These are phyloP conservation scores for Myxozyma vanderwaltii DNA, from an alignment of 805 yeast species.

Conservation along the genomic window DNA sequence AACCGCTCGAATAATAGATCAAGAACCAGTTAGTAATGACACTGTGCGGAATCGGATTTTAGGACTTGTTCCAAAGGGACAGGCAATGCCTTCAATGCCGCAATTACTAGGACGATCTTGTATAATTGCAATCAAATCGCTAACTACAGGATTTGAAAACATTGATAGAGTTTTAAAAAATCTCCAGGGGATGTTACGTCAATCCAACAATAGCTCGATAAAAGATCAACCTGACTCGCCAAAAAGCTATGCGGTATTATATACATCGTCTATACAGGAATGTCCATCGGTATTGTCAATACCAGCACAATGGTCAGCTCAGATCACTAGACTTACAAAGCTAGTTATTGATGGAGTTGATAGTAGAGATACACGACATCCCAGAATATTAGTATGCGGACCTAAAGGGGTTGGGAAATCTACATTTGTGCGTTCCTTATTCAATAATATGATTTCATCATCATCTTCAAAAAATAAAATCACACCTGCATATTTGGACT, in stretches of 20 bases:
- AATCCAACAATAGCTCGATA: background rate
- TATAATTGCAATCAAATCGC: constrained; percentile 32
- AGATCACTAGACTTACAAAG: constrained; percentile 3
- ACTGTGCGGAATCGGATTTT: background rate
- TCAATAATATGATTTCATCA: constrained; percentile 44
- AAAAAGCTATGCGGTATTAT: constrained; percentile 14
- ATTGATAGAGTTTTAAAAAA: constrained; percentile 4
- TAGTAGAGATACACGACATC: constrained; percentile 9
- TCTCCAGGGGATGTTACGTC: background rate
- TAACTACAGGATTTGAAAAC: constrained; percentile 4
- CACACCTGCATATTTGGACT: constrained; percentile 54
- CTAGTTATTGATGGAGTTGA: background rate
- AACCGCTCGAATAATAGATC: background rate
- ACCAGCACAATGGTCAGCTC: constrained; percentile 17
- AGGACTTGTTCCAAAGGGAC: constrained; percentile 15
- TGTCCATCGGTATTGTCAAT: constrained; percentile 18
- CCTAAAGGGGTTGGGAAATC: constrained; percentile 83
- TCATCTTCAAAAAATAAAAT: constrained; percentile 1
- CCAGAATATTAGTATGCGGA: constrained; percentile 53
- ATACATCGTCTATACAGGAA: constrained; percentile 10
- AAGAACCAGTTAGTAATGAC: constrained; percentile 13
- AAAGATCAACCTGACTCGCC: too few species aligned
- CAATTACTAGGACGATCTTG: constrained; percentile 26
- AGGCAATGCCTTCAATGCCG: background rate
- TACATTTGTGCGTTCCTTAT: constrained; percentile 58